Evolutionary conservation across 2,329 filamentous ascomycete genomes (phyloP), one percentile per base, ranked within the genome.

Genomic region (Colletotrichum brevisporum): DNA sequence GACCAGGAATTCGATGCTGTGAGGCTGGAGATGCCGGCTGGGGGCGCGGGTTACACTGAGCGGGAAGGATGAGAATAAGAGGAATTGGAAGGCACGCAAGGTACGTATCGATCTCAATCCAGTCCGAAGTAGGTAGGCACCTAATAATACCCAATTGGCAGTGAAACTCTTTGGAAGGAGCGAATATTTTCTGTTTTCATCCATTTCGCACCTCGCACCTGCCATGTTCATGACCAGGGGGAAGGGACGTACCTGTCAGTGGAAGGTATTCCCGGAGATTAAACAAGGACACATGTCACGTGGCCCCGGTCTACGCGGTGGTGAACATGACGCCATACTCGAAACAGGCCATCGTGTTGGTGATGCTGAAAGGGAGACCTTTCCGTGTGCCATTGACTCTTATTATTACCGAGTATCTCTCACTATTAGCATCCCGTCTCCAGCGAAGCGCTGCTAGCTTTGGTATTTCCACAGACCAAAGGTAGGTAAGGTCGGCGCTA

Each of bases 321-420:
- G 50, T 56, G 51, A 55, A 66, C 43, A 69, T 65, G 66, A 69
- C 66, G 55, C 54, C 66, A 69, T 59, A 53, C 21, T 16, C 41
- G 41, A 65, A 65, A 47, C 47, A 59, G 41, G 26, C 24, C 61
- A 51, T 54, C 10, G 27, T 27, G 41, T 53, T 65, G 43, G 54
- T 60, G 50, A n/a, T 47, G 55, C 48, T 51, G 66, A 69, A 69
- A 60, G 50, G 47, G n/a, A 18, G 13, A 21, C 48, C 39, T 39
- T 31, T 9, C 61, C 54, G 45, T 50, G 50, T 59, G 61, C 27
- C 61, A 51, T n/a, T n/a, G n/a, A n/a, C n/a, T n/a, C n/a, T n/a
- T n/a, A n/a, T n/a, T n/a, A n/a, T n/a, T n/a, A n/a, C n/a, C n/a
- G n/a, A n/a, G n/a, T n/a, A n/a, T n/a, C n/a, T n/a, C n/a, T n/a